Evolutionary conservation across 139 green algal genomes (phyloP).

Genomic region (Pleodorina starrii): DNA sequence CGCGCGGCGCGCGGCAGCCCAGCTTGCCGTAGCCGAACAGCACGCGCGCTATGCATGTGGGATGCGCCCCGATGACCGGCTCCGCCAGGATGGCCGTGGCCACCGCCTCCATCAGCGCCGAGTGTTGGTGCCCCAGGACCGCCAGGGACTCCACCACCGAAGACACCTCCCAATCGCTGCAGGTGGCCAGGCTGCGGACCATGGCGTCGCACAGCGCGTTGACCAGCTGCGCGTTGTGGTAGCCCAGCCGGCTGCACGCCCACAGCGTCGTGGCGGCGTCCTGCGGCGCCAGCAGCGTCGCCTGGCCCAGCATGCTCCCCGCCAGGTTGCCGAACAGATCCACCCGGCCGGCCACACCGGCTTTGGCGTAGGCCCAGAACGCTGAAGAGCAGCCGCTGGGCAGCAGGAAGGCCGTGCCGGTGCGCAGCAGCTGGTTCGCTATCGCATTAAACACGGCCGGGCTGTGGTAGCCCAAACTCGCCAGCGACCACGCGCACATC

Average conservation of each 20-base stretch:
- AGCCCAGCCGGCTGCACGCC: neutral
- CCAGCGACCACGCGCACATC: slow-evolving; percentile 17
- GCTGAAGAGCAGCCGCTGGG: neutral
- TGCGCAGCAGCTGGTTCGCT: neutral
- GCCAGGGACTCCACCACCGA: slow-evolving; percentile 19
- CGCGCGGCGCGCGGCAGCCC: neutral
- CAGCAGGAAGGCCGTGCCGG: slow-evolving; percentile 21
- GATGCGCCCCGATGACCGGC: slow-evolving; percentile 6
- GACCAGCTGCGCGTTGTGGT: neutral
- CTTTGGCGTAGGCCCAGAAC: slow-evolving; percentile 30
- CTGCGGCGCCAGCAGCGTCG: slow-evolving; percentile 23
- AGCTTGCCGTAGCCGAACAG: slow-evolving; percentile 7
- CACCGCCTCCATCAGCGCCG: slow-evolving; percentile 33
- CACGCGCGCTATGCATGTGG: neutral
- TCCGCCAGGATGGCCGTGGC: slow-evolving; percentile 24
- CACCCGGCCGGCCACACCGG: neutral
- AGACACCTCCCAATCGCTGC: slow-evolving; percentile 15
- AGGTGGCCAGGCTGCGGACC: neutral
- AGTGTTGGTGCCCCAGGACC: slow-evolving; percentile 9
- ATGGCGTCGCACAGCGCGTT: slow-evolving; percentile 27
- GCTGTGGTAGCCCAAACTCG: neutral
- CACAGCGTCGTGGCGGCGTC: slow-evolving; percentile 19
- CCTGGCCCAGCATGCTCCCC: slow-evolving; percentile 30
- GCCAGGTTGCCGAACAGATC: slow-evolving; percentile 26
- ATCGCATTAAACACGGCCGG: neutral